Evolutionary conservation across 2,329 filamentous ascomycete genomes (phyloP).

Genomic region (Hypoxylon sp.): DNA sequence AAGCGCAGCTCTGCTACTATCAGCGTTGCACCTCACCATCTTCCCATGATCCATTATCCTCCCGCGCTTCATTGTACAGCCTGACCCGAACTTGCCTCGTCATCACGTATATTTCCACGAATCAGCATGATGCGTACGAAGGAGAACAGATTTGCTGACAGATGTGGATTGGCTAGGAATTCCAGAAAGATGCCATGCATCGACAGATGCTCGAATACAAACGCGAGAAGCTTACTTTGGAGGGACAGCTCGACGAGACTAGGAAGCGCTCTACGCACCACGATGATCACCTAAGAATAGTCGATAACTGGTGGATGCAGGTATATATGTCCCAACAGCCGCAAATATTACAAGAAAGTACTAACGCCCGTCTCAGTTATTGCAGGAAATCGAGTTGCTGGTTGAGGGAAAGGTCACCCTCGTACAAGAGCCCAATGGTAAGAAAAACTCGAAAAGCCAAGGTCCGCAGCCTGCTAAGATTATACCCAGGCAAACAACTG

Average conservation of each 20-base stretch:
- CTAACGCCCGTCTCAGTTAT: constrained; percentile 54
- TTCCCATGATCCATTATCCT: constrained; percentile 30
- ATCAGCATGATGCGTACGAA: constrained; percentile 35
- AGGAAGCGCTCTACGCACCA: constrained; percentile 81
- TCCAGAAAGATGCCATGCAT: constrained; percentile 94
- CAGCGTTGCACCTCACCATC: constrained; percentile 37
- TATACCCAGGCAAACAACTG: constrained; percentile 53
- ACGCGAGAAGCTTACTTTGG: constrained; percentile 82
- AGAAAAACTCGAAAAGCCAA: constrained; percentile 12
- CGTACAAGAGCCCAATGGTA: constrained; percentile 54
- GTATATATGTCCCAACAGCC: constrained; percentile 57
- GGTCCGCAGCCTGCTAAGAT: constrained; percentile 35
- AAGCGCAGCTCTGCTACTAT: constrained; percentile 44
- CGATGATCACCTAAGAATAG: constrained; percentile 88
- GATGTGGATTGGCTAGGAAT: constrained; percentile 67
- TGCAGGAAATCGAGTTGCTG: constrained; percentile 71
- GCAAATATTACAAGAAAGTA: constrained; percentile 12
- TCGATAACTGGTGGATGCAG: constrained; percentile 95
- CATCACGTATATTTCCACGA: constrained; percentile 40
- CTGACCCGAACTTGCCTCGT: constrained; percentile 38
- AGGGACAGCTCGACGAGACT: constrained; percentile 81
- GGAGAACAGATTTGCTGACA: constrained; percentile 47
- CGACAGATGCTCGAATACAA: constrained; percentile 99
- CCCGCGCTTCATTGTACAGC: constrained; percentile 37
- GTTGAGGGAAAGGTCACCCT: constrained; percentile 59